These are phyloP conservation scores for Dipodascopsis uninucleata DNA, from an alignment of 805 yeast species.

Conservation along the genomic window DNA sequence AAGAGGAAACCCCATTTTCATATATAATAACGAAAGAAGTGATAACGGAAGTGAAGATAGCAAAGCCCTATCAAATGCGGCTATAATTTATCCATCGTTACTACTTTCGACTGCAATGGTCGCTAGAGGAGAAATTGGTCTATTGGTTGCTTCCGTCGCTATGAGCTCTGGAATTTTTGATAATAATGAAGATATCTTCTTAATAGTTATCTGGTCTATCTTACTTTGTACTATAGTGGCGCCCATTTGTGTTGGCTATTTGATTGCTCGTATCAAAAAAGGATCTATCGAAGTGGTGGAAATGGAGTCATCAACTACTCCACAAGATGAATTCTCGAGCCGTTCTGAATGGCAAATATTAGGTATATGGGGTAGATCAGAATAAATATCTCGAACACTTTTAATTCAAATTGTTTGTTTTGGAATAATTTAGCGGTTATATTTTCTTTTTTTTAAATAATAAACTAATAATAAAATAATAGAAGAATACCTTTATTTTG, in stretches of 20 bases:
- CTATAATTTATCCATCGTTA: conserved; percentile 9
- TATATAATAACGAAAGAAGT: neutral
- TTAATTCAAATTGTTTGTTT: too few relatives aligned
- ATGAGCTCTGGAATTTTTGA: conserved; percentile 17
- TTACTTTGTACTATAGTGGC: conserved; percentile 11
- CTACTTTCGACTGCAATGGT: conserved; percentile 23
- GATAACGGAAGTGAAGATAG: neutral
- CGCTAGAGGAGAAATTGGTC: conserved; percentile 25
- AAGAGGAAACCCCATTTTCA: neutral
- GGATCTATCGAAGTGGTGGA: too few relatives aligned
- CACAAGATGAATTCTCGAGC: too few relatives aligned
- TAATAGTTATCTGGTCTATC: conserved; percentile 12
- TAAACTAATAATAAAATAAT: too few relatives aligned
- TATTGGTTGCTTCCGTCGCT: conserved; percentile 21
- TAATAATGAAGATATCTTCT: conserved; percentile 1
- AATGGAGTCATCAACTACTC: too few relatives aligned
- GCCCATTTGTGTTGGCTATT: conserved; percentile 12
- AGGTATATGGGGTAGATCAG: too few relatives aligned
- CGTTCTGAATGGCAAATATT: too few relatives aligned
- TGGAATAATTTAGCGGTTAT: too few relatives aligned
- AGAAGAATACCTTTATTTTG: too few relatives aligned
- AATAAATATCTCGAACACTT: too few relatives aligned
- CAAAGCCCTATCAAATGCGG: neutral
- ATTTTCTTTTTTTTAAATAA: too few relatives aligned
- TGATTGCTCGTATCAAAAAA: conserved; percentile 14